A percentile compares a stretch with the other conserved stretches of the same genome.
Evolutionary conservation across 768 basidiomycete genomes (phyloP).

Genomic region (Collybiopsis luxurians): DNA sequence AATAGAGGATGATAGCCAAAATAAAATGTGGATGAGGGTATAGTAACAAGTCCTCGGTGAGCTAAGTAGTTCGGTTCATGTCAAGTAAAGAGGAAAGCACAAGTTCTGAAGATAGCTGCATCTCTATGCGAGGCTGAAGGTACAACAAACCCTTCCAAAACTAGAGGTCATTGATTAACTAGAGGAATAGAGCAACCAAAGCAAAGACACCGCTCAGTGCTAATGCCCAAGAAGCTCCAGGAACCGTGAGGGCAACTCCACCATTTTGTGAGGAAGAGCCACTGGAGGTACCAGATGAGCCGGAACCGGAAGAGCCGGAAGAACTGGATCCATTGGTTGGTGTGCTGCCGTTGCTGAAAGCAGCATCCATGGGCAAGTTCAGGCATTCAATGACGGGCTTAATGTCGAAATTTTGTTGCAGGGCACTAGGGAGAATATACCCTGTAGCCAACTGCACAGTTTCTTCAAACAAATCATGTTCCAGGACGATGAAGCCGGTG

Average conservation of each 20-base stretch:
- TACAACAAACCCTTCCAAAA: too few relatives aligned
- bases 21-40: not conserved
- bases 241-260: not conserved
- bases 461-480: slow-evolving; percentile 85
- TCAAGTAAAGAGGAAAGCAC: not conserved
- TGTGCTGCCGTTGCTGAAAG: slow-evolving; percentile 67
- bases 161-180: not conserved
- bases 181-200: slow-evolving; percentile 2
- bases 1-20: not conserved
- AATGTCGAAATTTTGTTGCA: slow-evolving; percentile 68
- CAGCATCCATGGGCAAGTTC: slow-evolving; percentile 51
- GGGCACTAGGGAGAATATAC: slow-evolving; percentile 80
- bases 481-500: slow-evolving; percentile 87
- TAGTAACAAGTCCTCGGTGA: not conserved
- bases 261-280: not conserved
- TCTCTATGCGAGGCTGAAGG: too few relatives aligned
- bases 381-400: slow-evolving; percentile 71
- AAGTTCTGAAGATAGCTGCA: not conserved
- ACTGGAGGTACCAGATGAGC: slow-evolving; percentile 22
- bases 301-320: slow-evolving; percentile 32
- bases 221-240: not conserved
- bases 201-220: not conserved
- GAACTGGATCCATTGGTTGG: too few relatives aligned
- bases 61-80: not conserved
- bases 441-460: slow-evolving; percentile 83